phyloP scores from a whole-genome alignment of 768 basidiomycete genomes.

The Neoboletus magnificus region DNA sequence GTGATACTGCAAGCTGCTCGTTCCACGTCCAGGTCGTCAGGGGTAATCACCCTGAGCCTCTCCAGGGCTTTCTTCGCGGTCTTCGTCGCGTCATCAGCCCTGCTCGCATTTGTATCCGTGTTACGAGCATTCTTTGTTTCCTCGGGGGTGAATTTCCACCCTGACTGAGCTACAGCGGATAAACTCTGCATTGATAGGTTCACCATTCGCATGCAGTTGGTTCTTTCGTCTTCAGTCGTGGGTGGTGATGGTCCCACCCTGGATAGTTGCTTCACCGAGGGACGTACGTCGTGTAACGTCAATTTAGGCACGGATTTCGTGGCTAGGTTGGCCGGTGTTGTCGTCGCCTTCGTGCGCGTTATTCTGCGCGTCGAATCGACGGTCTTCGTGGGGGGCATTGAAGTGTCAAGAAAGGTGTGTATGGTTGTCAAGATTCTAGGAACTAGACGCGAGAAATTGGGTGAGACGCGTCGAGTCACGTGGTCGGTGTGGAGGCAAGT shows the following conservation, averaged over 20 bases:
- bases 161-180: constrained; percentile 49
- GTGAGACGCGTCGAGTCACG: constrained; percentile 13
- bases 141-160: constrained; percentile 48
- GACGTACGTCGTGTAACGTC: constrained; percentile 25
- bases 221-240: constrained; percentile 35
- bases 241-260: neutral
- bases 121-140: constrained; percentile 24
- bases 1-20: constrained; percentile 65
- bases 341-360: constrained; percentile 13
- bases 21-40: constrained; percentile 63
- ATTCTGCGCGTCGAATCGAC: constrained; percentile 4
- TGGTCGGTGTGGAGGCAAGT: neutral
- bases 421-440: too few relatives aligned
- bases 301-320: constrained; percentile 27
- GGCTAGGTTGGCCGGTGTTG: neutral
- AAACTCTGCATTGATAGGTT: constrained; percentile 61
- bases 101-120: constrained; percentile 30
- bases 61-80: constrained; percentile 44
- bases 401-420: neutral
- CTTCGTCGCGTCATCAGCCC: constrained; percentile 29
- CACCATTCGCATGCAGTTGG: constrained; percentile 57
- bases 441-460: neutral
- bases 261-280: constrained; percentile 27
- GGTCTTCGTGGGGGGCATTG: constrained; percentile 14
- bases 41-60: constrained; percentile 43